phyloP scores from a whole-genome alignment of 805 yeast species.

The Zygoascus flipseniorum region DNA sequence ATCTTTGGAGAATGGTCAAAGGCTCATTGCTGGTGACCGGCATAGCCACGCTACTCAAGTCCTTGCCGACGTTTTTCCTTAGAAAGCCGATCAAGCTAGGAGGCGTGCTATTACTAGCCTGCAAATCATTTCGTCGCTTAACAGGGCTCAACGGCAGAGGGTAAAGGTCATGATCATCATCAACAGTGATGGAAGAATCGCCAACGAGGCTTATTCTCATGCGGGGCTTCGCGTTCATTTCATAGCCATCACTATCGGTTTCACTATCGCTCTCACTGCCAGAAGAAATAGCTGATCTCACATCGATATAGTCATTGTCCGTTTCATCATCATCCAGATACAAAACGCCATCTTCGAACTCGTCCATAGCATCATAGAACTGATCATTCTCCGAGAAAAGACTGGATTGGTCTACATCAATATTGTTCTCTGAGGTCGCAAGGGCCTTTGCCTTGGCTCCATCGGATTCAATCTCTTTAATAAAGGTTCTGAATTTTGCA shows the following conservation, averaged over 20 bases:
- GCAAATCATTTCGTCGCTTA: conserved; percentile 50
- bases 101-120: conserved; percentile 52
- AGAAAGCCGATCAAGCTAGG: conserved; percentile 75
- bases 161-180: conserved; percentile 33
- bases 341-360: background rate
- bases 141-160: conserved; percentile 54
- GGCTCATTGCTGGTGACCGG: conserved; percentile 96
- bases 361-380: conserved; percentile 12
- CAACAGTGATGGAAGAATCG: background rate
- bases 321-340: background rate
- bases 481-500: background rate
- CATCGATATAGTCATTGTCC: background rate
- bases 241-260: conserved; percentile 6
- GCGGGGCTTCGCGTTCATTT: conserved; percentile 3
- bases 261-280: conserved; percentile 13
- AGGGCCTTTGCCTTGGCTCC: background rate
- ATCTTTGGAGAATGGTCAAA: conserved; percentile 66
- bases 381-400: conserved; percentile 14
- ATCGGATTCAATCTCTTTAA: background rate
- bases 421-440: conserved; percentile 1
- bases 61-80: conserved; percentile 89
- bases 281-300: background rate
- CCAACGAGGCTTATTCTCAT: conserved; percentile 1
- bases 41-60: conserved; percentile 70
- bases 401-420: conserved; percentile 10